These are phyloP conservation scores for Fusarium sp. DNA, from an alignment of 2,329 filamentous ascomycete genomes.

Conservation along the genomic window DNA sequence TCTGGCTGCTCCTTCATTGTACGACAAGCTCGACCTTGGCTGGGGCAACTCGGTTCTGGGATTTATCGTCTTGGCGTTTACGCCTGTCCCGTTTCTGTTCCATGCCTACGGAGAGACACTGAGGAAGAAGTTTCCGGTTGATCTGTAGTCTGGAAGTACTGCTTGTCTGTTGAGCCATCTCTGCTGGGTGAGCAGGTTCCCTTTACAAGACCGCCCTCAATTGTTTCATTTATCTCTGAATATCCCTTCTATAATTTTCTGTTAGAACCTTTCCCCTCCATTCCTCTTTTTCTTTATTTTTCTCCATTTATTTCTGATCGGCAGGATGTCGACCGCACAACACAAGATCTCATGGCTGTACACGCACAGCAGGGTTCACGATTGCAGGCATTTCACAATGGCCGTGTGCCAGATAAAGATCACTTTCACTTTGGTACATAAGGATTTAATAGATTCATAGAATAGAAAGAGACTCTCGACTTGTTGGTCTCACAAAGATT, in stretches of 20 bases:
- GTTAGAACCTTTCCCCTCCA: too few species aligned
- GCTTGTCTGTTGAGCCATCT: background rate
- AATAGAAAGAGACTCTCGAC: background rate
- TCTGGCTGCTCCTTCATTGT: constrained; percentile 21
- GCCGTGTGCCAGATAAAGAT: background rate
- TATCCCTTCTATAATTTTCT: background rate
- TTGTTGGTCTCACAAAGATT: too few species aligned
- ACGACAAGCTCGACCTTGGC: constrained; percentile 18
- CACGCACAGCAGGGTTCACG: background rate
- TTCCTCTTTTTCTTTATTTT: background rate
- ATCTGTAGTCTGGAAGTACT: constrained; percentile 6
- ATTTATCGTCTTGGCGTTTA: constrained; percentile 28
- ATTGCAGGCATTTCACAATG: background rate
- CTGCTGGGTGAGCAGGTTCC: background rate
- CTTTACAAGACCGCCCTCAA: background rate
- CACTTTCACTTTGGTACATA: background rate
- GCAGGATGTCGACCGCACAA: background rate
- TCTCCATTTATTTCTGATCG: background rate
- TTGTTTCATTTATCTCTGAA: background rate
- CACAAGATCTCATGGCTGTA: background rate
- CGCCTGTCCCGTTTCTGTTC: constrained; percentile 32
- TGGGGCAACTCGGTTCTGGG: constrained; percentile 39
- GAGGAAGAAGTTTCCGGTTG: constrained; percentile 23
- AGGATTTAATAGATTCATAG: background rate
- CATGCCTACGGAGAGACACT: constrained; percentile 26